These are phyloP conservation scores for Solanum habrochaites DNA, from an alignment of 257 asterid species.

Conservation along the genomic window DNA sequence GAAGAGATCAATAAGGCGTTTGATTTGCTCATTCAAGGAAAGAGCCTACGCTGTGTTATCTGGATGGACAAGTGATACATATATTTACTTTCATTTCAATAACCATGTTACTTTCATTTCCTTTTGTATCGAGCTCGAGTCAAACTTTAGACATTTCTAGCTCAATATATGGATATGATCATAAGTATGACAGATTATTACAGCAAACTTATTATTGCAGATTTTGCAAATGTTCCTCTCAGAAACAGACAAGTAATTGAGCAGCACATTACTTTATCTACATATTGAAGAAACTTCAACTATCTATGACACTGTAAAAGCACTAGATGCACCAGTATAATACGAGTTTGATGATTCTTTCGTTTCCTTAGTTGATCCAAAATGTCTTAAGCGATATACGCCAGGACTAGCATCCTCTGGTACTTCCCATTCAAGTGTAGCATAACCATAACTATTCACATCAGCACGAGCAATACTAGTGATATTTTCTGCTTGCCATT, in stretches of 20 bases:
- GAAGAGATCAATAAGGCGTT: conserved; percentile 66
- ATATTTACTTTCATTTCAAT: not conserved
- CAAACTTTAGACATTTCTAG: not conserved
- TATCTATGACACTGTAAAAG: conserved; percentile 16
- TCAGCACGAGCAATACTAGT: not conserved
- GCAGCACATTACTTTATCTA: not conserved
- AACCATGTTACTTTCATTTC: not conserved
- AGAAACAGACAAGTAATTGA: not conserved
- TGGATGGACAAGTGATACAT: conserved; percentile 65
- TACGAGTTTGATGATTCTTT: conserved; percentile 16
- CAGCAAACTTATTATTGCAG: not conserved
- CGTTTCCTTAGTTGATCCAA: conserved; percentile 29
- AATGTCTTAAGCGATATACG: conserved; percentile 33
- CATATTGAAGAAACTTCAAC: not conserved
- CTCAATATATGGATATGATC: not conserved
- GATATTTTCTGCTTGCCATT: conserved; percentile 23
- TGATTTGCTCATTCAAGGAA: conserved; percentile 50
- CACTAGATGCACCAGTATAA: conserved; percentile 45
- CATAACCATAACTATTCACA: conserved; percentile 17
- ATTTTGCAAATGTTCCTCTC: not conserved
- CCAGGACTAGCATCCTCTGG: conserved; percentile 20
- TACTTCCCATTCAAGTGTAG: conserved; percentile 52
- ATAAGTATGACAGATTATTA: not conserved
- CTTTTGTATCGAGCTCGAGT: not conserved
- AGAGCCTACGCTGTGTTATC: conserved; percentile 76